These are phyloP conservation scores for Filobasidium wieringae DNA, from an alignment of 768 basidiomycete genomes.

Conservation along the genomic window DNA sequence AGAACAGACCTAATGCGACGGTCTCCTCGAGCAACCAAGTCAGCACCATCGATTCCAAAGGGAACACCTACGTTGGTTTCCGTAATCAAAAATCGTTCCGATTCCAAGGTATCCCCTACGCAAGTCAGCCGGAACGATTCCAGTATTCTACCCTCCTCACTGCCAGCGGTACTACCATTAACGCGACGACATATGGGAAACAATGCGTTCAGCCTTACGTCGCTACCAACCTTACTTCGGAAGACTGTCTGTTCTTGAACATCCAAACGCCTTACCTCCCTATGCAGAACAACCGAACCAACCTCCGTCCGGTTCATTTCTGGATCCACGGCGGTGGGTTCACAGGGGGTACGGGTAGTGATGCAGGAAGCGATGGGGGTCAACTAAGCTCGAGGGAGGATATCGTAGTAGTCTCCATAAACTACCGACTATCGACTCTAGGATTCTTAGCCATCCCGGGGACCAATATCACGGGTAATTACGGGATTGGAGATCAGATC, in stretches of 20 bases:
- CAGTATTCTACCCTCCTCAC: background rate
- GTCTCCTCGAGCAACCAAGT: background rate
- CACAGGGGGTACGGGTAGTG: constrained; percentile 20
- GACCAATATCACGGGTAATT: constrained; percentile 39
- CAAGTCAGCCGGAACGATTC: constrained; percentile 8
- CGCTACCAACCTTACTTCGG: background rate
- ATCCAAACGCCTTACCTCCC: constrained; percentile 33
- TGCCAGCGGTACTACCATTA: background rate
- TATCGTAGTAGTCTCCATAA: constrained; percentile 13
- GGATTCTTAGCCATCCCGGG: constrained; percentile 43
- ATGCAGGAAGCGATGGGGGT: constrained; percentile 22
- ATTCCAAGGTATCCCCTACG: constrained; percentile 7
- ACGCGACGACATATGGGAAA: constrained; percentile 1
- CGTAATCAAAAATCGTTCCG: background rate
- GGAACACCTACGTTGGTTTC: background rate
- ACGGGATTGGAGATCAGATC: constrained; percentile 8
- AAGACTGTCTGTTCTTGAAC: constrained; percentile 29
- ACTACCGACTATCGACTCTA: constrained; percentile 14
- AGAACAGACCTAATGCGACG: background rate
- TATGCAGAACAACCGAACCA: background rate
- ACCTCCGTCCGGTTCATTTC: constrained; percentile 22
- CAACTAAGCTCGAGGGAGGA: constrained; percentile 13
- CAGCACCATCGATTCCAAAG: background rate
- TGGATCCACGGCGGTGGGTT: constrained; percentile 32
- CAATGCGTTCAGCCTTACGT: background rate